Base-by-base conservation (phyloP, 1,284 basidiomycete genomes). In the Fomitopsis pinicola region DNA sequence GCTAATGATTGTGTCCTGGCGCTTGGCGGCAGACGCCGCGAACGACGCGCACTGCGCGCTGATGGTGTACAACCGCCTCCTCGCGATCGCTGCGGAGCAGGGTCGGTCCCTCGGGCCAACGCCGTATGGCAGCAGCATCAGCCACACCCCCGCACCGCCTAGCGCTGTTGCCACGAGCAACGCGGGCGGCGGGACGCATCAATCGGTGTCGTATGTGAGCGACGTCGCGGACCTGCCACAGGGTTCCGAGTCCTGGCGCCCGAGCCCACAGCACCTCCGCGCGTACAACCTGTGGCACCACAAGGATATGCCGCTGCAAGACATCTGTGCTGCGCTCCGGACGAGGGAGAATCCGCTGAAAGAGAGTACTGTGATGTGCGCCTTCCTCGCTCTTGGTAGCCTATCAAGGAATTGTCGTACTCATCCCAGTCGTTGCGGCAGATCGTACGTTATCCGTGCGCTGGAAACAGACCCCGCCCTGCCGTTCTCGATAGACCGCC, bases 201-300 rank as follows among this genome's bases (percentile, higher is more conserved):
- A 40, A 19, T 54, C 56, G 30, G 17, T 55, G 22, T 53, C 33
- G 17, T 59, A 62, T 35, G 52, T 52, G 40, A 56, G n/a, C 8
- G 17, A 35, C 53, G 14, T 61, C 15, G 15, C 60, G 9, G 5
- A 42, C 10, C 19, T 50, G 2, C 64, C 58, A 22, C n/a, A n/a
- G n/a, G n/a, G n/a, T n/a, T n/a, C n/a, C n/a, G 62, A 33, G 0
- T 46, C 42, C 36, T 72, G 72, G n/a, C 74, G 75, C 1, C 75
- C 76, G 14, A 54, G 52, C 30, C 52, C 52, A 17, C 84, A 84
- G 59, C 76, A 80, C 57, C 68, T 83, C 40, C 79, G 82, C 12
- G 84, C 86, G 28, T 87, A 87, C 69, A 77, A 76, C n/a, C 68
- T 82, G 33, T 88, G 86, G 86, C 76, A 83, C 63, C 55, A 77